These are phyloP conservation scores for Helotiales sp. DNA, from an alignment of 2,329 filamentous ascomycete genomes.

Conservation along the genomic window DNA sequence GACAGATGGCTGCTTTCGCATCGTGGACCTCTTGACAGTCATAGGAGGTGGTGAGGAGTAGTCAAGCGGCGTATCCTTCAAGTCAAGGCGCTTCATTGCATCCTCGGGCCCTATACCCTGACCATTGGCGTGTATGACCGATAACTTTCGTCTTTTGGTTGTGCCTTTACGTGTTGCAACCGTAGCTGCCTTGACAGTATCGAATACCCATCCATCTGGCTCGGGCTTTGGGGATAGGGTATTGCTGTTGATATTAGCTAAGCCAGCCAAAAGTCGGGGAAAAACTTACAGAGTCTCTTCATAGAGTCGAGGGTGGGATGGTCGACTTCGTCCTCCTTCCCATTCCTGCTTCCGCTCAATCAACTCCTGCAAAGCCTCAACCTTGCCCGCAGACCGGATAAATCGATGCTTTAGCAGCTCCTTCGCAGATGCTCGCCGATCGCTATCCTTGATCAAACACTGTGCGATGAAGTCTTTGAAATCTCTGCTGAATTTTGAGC, in stretches of 20 bases:
- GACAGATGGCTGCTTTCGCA: constrained; percentile 41
- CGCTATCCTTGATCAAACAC: constrained; percentile 90
- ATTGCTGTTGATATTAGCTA: constrained; percentile 45
- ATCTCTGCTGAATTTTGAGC: constrained; percentile 75
- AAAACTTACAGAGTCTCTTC: constrained; percentile 76
- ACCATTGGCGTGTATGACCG: constrained; percentile 50
- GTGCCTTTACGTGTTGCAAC: constrained; percentile 55
- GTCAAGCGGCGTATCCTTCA: constrained; percentile 61
- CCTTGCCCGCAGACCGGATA: constrained; percentile 81
- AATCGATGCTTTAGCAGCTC: constrained; percentile 88
- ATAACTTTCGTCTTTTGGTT: constrained; percentile 55
- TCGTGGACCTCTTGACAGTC: constrained; percentile 62
- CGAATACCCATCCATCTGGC: constrained; percentile 91
- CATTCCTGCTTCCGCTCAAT: constrained; percentile 80
- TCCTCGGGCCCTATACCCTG: constrained; percentile 48
- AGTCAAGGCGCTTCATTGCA: constrained; percentile 57
- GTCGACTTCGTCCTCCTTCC: constrained; percentile 70
- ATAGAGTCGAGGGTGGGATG: constrained; percentile 79
- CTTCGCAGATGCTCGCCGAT: constrained; percentile 79
- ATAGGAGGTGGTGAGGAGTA: constrained; percentile 52
- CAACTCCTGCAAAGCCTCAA: constrained; percentile 84
- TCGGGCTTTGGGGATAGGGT: constrained; percentile 67
- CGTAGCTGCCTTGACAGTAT: constrained; percentile 78
- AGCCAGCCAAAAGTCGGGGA: neutral
- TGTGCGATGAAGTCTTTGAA: constrained; percentile 93